These are phyloP conservation scores for Terana coerulea DNA, from an alignment of 768 basidiomycete species.

Conservation along the genomic window DNA sequence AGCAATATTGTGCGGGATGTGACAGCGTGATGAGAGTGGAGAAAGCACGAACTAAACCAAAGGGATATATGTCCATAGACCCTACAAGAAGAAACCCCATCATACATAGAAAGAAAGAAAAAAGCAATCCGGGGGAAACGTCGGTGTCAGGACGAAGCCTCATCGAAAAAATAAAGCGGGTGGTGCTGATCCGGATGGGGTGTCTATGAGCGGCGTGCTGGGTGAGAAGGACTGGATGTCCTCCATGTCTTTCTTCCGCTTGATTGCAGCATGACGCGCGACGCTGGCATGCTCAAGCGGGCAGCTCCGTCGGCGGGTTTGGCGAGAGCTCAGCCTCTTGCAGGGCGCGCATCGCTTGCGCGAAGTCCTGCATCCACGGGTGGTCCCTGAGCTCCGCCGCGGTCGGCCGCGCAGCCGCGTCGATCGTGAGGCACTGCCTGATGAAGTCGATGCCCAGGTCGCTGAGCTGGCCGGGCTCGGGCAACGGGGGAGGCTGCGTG, in stretches of 20 bases:
- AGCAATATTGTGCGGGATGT: neutral
- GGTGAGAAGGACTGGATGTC: constrained; percentile 49
- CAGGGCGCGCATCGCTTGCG: constrained; percentile 63
- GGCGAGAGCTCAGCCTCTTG: constrained; percentile 59
- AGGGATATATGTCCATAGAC: neutral
- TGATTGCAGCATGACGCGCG: constrained; percentile 51
- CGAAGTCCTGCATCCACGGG: constrained; percentile 85
- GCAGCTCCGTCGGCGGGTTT: constrained; percentile 41
- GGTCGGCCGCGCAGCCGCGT: constrained; percentile 77
- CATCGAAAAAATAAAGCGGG: neutral
- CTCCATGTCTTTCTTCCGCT: constrained; percentile 61
- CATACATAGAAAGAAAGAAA: neutral
- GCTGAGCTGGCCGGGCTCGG: constrained; percentile 86
- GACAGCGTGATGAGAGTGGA: neutral
- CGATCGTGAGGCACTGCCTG: constrained; percentile 85
- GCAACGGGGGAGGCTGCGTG: constrained; percentile 95
- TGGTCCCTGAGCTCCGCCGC: constrained; percentile 84
- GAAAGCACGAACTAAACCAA: constrained; percentile 4
- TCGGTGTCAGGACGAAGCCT: neutral
- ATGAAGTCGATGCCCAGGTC: constrained; percentile 91
- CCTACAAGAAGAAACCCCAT: neutral
- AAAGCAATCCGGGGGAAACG: neutral
- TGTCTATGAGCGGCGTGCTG: constrained; percentile 38
- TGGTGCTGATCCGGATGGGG: constrained; percentile 17
- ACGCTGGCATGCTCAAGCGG: constrained; percentile 47